Evolutionary conservation across 1,284 basidiomycete genomes (phyloP).

Genomic region (Sporisorium exsertum): DNA sequence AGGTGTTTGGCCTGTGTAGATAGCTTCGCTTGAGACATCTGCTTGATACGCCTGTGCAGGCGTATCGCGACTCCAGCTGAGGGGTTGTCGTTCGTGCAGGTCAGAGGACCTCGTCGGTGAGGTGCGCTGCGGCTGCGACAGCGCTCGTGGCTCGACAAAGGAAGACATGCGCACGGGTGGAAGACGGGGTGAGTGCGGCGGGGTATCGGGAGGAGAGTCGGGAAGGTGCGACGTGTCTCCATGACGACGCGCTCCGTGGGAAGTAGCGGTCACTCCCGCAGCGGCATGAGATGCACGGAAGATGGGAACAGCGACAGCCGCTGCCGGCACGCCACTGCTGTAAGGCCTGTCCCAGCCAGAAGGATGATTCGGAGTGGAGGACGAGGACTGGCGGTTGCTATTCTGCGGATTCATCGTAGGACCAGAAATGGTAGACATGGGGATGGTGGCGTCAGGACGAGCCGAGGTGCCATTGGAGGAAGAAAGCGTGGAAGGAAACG

Average conservation of each 20-base stretch:
- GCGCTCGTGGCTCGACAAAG: conserved; percentile 11
- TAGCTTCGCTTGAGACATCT: conserved; percentile 21
- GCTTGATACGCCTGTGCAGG: background rate
- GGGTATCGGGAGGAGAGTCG: conserved; percentile 55
- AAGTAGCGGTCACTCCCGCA: conserved; percentile 3
- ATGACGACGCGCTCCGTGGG: conserved; percentile 11
- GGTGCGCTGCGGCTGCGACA: conserved; percentile 17
- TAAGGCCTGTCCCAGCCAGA: conserved; percentile 35
- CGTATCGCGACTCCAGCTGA: conserved; percentile 2
- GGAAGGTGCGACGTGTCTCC: conserved; percentile 31
- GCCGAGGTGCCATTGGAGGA: conserved; percentile 2
- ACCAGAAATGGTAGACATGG: conserved; percentile 1
- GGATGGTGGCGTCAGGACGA: background rate
- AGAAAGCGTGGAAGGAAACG: conserved; percentile 5
- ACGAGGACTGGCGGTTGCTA: conserved; percentile 3
- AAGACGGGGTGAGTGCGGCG: conserved; percentile 48
- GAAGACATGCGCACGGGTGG: conserved; percentile 19
- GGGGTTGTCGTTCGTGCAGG: background rate
- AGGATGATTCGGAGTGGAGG: conserved; percentile 15
- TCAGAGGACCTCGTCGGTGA: conserved; percentile 12
- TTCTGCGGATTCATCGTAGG: background rate
- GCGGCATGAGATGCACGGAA: conserved; percentile 29
- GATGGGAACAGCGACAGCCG: conserved; percentile 49
- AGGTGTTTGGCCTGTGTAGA: conserved; percentile 42
- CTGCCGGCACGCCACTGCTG: conserved; percentile 49